A percentile compares a stretch with the other conserved stretches of the same genome.
These are phyloP conservation scores for Colletotrichum orchidophilum DNA, from an alignment of 2,329 filamentous ascomycete genomes.

Conservation along the genomic window DNA sequence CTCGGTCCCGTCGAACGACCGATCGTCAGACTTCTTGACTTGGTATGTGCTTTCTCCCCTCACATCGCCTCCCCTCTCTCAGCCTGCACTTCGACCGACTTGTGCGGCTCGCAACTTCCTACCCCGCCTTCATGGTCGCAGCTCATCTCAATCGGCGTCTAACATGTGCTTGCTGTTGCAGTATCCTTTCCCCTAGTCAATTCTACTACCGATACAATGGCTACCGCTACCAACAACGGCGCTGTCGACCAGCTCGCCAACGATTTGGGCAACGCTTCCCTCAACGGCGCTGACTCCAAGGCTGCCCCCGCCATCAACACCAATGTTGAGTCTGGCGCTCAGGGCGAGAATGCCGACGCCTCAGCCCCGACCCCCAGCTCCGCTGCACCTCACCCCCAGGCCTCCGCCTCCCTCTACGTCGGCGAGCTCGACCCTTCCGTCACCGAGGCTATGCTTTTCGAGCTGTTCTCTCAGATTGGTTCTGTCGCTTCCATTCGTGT, in stretches of 20 bases:
- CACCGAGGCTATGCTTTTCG: conserved; percentile 99
- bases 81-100: background rate
- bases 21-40: conserved; percentile 30
- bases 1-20: conserved; percentile 23
- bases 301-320: conserved; percentile 77
- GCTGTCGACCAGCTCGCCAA: conserved; percentile 83
- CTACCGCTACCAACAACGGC: conserved; percentile 65
- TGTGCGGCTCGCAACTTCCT: conserved; percentile 1
- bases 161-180: conserved; percentile 16
- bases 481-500: conserved; percentile 99
- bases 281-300: conserved; percentile 74
- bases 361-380: conserved; percentile 78
- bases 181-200: conserved; percentile 30
- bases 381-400: conserved; percentile 81
- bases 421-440: conserved; percentile 98
- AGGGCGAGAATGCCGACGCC: conserved; percentile 67
- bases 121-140: background rate
- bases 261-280: conserved; percentile 77
- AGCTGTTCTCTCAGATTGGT: conserved; percentile 99
- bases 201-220: conserved; percentile 59
- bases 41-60: conserved; percentile 23
- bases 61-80: background rate
- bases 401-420: conserved; percentile 98
- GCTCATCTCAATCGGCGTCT: background rate
- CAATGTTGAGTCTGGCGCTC: conserved; percentile 65